Evolutionary conservation across 768 basidiomycete species (phyloP), one percentile per base, ranked within the genome.

Genomic region (Tylopilus intermedius): DNA sequence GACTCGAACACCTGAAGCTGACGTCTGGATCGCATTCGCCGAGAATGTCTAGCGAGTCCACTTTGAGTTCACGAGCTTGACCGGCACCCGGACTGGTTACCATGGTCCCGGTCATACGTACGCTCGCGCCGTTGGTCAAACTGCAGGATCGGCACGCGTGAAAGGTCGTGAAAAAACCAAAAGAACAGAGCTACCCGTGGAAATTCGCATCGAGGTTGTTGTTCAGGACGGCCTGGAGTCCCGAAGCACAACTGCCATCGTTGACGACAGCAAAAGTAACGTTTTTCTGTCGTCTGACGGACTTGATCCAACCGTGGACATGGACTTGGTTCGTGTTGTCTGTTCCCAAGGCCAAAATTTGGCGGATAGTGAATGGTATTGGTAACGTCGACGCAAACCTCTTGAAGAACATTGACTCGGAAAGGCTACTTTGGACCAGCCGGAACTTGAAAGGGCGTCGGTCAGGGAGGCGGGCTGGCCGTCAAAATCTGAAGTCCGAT

Each of bases 221-320:
- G 56, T 74, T 65, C 56, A 94, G 76, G 9, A 96, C 92, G 1
- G 86, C 86, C 66, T 96, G 94, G 27, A 95, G 62, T 4, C 83
- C 82, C n/a, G 74, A 68, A 8, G 77, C 55, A 2, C 80, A 81
- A 49, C 87, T 90, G 3, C 94, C 94, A 68, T 96, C 94, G 40
- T 79, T 83, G 50, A 95, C 70, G 43, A 86, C 82, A 11, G 84
- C 86, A 64, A 96, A 97, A 2, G 90, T 78, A n/a, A 93, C 77
- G 47, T 84, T 83, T 74, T 95, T 95, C 72, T 95, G 92, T 39
- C 82, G 79, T 39, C 93, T 79, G 38, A 94, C 79, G 2, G 88
- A 90, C 60, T 86, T 86, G 51, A 97, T 76, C 90, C 91, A 95
- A 47, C 90, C 94, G 40, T 83, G 81, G 9, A 94, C 77, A 21